Conservation (phyloP, 2,329 filamentous ascomycete species). For the Cryphonectria japonica region DNA sequence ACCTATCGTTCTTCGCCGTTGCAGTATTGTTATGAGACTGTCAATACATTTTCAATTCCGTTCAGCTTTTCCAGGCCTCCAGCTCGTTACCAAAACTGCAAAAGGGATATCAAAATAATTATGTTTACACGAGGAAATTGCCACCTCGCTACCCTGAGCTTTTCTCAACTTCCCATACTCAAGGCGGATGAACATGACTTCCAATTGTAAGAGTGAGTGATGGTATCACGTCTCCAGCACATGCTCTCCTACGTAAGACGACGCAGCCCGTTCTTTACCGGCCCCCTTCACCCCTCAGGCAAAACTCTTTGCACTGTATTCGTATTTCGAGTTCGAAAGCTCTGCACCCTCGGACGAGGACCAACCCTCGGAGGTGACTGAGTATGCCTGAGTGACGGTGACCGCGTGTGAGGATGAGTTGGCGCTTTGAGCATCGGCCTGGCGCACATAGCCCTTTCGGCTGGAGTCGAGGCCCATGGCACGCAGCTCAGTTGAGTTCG, state of each 20-base stretch:
- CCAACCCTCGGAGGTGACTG: background rate
- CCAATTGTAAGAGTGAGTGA: background rate
- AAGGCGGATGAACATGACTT: background rate
- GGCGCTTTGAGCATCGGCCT: background rate
- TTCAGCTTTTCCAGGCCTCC: background rate
- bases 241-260: background rate
- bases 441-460: background rate
- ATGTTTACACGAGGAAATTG: background rate
- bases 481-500: background rate
- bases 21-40: too few species aligned
- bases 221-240: background rate
- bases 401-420: background rate
- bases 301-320: constrained; percentile 1
- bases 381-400: background rate
- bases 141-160: background rate
- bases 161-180: background rate
- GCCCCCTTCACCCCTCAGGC: background rate
- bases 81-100: background rate
- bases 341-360: background rate
- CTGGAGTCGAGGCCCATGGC: constrained; percentile 6
- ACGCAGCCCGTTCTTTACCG: background rate
- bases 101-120: background rate
- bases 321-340: background rate
- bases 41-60: background rate
- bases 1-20: too few species aligned